These are phyloP conservation scores for Chalciporus chontae DNA, from an alignment of 768 basidiomycete genomes.

Conservation along the genomic window DNA sequence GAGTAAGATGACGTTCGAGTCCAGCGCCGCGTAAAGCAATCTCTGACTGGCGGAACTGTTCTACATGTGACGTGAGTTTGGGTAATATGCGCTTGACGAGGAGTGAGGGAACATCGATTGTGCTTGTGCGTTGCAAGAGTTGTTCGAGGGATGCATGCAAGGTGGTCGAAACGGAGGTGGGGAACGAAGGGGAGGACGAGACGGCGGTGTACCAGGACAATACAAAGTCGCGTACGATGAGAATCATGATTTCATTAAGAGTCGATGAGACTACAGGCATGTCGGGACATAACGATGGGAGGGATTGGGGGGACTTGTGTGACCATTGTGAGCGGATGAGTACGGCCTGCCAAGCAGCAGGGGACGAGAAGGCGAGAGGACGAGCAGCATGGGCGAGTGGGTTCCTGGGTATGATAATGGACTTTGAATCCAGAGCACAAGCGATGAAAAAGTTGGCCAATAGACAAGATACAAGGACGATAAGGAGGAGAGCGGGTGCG, in stretches of 20 bases:
- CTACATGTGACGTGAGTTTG: constrained; percentile 84
- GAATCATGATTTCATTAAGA: constrained; percentile 75
- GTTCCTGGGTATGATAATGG: constrained; percentile 28
- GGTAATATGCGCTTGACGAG: constrained; percentile 84
- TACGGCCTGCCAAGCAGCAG: constrained; percentile 92
- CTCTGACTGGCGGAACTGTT: constrained; percentile 89
- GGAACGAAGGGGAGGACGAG: constrained; percentile 86
- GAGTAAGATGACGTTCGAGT: constrained; percentile 76
- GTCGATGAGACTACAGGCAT: constrained; percentile 65
- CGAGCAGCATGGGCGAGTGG: constrained; percentile 56
- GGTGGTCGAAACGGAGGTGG: constrained; percentile 73
- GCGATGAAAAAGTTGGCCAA: constrained; percentile 53
- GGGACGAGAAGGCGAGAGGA: constrained; percentile 83
- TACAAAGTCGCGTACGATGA: constrained; percentile 85
- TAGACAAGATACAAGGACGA: constrained; percentile 50
- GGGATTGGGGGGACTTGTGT: constrained; percentile 61
- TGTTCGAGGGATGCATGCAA: constrained; percentile 64
- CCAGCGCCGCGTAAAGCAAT: constrained; percentile 78
- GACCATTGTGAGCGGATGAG: constrained; percentile 90
- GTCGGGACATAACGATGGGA: constrained; percentile 62
- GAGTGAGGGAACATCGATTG: constrained; percentile 70
- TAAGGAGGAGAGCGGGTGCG: constrained; percentile 53
- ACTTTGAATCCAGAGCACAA: constrained; percentile 52
- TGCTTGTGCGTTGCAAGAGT: constrained; percentile 51
- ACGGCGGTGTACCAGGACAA: constrained; percentile 84